Evolutionary conservation across 2,329 filamentous ascomycete species (phyloP).

Genomic region (Parafenestella ontariensis): DNA sequence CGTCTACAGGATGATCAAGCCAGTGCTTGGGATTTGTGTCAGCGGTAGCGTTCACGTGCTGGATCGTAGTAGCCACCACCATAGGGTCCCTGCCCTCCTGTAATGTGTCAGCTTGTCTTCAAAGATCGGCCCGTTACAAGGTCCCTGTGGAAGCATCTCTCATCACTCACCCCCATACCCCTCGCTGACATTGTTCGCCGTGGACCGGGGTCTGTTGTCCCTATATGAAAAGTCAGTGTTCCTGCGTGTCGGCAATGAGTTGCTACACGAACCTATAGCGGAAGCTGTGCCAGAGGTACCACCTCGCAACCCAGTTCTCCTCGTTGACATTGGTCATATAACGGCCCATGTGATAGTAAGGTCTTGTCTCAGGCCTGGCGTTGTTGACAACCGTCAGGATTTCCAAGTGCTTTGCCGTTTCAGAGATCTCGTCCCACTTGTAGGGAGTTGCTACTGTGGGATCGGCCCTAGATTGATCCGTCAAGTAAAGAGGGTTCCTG

Average conservation of each 20-base stretch:
- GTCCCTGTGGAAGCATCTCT: background rate
- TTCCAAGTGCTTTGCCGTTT: conserved; percentile 56
- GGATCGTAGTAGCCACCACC: conserved; percentile 31
- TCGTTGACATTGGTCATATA: conserved; percentile 51
- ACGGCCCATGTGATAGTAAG: conserved; percentile 52
- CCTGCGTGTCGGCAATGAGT: too few relatives aligned
- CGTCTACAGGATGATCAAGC: background rate
- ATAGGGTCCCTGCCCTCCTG: conserved; percentile 9
- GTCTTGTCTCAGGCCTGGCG: conserved; percentile 49
- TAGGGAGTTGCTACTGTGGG: conserved; percentile 49
- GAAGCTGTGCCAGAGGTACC: conserved; percentile 61
- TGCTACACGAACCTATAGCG: conserved; percentile 46
- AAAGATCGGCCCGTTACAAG: background rate
- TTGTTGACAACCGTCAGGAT: conserved; percentile 51
- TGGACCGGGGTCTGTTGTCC: conserved; percentile 36
- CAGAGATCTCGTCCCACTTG: conserved; percentile 56
- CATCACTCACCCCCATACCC: conserved; percentile 4
- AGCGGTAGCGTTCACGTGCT: conserved; percentile 28
- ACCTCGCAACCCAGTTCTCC: conserved; percentile 60
- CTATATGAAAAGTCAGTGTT: conserved; percentile 25
- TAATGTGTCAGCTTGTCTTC: conserved; percentile 2
- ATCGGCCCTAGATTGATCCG: conserved; percentile 44
- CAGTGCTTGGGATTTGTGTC: background rate
- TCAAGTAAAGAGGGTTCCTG: conserved; percentile 47
- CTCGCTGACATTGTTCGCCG: background rate